phyloP scores from a whole-genome alignment of 768 basidiomycete species.

The Rhodocollybia butyracea region DNA sequence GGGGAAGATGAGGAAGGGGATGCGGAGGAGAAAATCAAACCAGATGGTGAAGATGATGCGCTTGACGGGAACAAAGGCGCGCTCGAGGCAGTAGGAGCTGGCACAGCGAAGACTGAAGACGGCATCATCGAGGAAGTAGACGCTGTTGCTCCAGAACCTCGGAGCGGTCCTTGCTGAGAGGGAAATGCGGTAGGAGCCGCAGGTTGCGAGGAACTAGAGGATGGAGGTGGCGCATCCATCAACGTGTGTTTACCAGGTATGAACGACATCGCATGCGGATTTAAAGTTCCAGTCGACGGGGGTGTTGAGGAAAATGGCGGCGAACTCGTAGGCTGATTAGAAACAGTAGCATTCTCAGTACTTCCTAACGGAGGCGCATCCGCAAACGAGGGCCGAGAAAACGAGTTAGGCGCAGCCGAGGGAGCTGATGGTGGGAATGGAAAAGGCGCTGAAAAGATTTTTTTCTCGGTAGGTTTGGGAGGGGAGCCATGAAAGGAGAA shows the following conservation, averaged over 20 bases:
- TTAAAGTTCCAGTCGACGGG: neutral
- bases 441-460: conserved; percentile 4
- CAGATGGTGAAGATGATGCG: neutral
- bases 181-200: too few species aligned
- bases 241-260: conserved; percentile 12
- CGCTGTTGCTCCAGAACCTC: too few species aligned
- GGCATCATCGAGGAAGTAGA: too few species aligned
- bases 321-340: too few species aligned
- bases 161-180: too few species aligned
- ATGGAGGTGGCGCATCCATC: neutral
- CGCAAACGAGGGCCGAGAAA: too few species aligned
- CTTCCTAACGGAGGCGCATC: too few species aligned
- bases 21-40: conserved; percentile 10
- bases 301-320: neutral
- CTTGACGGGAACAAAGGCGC: too few species aligned
- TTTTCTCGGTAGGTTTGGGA: neutral
- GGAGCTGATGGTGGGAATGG: neutral
- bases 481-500: neutral
- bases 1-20: conserved; percentile 6
- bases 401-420: too few species aligned
- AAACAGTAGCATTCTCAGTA: too few species aligned
- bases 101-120: too few species aligned
- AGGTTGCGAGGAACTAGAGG: neutral
- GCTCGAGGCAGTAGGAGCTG: too few species aligned
- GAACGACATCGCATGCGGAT: conserved; percentile 8